A percentile compares a stretch with the other conserved stretches of the same genome.
Evolutionary conservation across 768 basidiomycete species (phyloP).

Genomic region (Piloderma croceum): DNA sequence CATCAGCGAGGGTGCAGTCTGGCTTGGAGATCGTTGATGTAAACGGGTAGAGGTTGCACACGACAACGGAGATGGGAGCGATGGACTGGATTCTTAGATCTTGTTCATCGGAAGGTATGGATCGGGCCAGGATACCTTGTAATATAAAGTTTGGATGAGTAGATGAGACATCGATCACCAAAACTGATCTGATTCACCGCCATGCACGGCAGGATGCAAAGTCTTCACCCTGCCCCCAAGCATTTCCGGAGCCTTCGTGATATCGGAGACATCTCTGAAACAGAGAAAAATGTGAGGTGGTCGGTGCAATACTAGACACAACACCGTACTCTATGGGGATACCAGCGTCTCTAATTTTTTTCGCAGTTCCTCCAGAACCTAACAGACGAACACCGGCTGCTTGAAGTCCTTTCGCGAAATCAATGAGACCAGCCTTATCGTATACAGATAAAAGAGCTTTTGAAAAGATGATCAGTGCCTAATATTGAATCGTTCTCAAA

Average conservation of each 20-base stretch:
- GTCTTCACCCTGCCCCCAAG: slow-evolving; percentile 98
- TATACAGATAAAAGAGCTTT: slow-evolving; percentile 91
- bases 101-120: slow-evolving; percentile 82
- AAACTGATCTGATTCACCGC: slow-evolving; percentile 49
- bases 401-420: slow-evolving; percentile 81
- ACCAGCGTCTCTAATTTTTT: slow-evolving; percentile 92
- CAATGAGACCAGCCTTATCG: slow-evolving; percentile 87
- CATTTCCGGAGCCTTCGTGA: slow-evolving; percentile 99
- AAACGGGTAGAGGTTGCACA: slow-evolving; percentile 99
- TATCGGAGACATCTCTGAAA: slow-evolving; percentile 88
- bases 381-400: slow-evolving; percentile 80
- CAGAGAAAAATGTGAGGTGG: slow-evolving; percentile 5
- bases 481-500: no score
- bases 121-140: slow-evolving; percentile 87
- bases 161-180: not conserved
- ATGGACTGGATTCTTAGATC: slow-evolving; percentile 83
- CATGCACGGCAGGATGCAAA: slow-evolving; percentile 95
- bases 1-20: slow-evolving; percentile 82
- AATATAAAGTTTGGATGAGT: not conserved
- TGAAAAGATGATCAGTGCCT: no score
- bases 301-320: slow-evolving; percentile 9
- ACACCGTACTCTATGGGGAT: slow-evolving; percentile 87
- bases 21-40: slow-evolving; percentile 84
- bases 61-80: slow-evolving; percentile 91
- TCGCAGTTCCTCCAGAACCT: slow-evolving; percentile 96